Conservation (phyloP, 495 filamentous ascomycete genomes). For the Penicillium coffeae region DNA sequence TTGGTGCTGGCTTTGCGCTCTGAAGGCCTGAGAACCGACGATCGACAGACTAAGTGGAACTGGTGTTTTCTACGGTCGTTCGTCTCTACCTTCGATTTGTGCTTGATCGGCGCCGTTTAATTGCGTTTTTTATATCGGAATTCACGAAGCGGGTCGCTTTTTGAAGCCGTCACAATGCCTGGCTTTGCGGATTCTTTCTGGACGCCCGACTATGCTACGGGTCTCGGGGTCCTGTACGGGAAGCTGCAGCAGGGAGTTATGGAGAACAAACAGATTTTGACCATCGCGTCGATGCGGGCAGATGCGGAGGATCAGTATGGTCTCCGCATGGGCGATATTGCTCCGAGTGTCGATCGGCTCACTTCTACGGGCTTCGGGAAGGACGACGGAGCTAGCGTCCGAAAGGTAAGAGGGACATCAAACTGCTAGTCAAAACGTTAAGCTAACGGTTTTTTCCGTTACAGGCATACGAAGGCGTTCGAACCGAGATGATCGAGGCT, state of each 20-base stretch:
- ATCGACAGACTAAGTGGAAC: neutral
- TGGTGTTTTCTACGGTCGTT: neutral
- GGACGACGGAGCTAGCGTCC: conserved; percentile 93
- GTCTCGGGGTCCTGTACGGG: conserved; percentile 90
- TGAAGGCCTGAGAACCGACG: neutral
- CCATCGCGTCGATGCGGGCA: conserved; percentile 88
- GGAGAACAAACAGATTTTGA: conserved; percentile 91
- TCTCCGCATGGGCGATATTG: conserved; percentile 73
- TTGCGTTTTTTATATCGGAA: neutral
- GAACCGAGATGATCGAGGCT: conserved; percentile 90
- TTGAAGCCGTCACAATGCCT: conserved; percentile 54
- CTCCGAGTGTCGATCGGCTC: conserved; percentile 75
- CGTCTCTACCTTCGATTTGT: neutral
- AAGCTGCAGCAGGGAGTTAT: conserved; percentile 95
- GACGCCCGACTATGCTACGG: conserved; percentile 89
- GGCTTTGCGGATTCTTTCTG: conserved; percentile 93
- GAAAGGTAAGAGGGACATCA: conserved; percentile 62
- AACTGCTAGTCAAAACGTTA: neutral
- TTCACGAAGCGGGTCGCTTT: conserved; percentile 1
- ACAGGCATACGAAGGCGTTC: conserved; percentile 93
- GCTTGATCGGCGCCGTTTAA: neutral
- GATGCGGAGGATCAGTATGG: conserved; percentile 93
- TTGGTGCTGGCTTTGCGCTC: neutral
- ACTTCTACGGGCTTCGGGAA: conserved; percentile 73
- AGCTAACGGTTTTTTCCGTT: neutral